Evolutionary conservation across 371 early-diverging fungal species (phyloP).

Genomic region (Apophysomyces variabilis): DNA sequence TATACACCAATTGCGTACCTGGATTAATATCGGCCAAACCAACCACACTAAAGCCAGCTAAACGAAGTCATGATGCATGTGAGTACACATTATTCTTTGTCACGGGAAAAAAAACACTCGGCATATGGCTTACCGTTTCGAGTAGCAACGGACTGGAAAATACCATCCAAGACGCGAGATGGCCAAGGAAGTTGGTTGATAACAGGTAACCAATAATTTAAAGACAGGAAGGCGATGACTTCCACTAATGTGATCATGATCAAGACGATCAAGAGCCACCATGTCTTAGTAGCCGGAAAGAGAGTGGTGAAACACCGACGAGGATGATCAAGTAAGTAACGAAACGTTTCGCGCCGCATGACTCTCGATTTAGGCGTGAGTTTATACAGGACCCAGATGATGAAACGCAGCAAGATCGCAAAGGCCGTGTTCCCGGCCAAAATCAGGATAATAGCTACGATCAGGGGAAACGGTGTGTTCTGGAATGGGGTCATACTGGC

Average conservation of each 20-base stretch:
- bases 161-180: slow-evolving; percentile 36
- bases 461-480: slow-evolving; percentile 30
- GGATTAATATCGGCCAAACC: slow-evolving; percentile 37
- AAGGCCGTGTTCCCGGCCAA: slow-evolving; percentile 50
- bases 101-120: not conserved
- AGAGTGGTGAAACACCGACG: slow-evolving; percentile 50
- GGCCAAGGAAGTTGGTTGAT: slow-evolving; percentile 33
- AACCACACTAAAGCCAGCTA: slow-evolving; percentile 38
- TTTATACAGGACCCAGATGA: slow-evolving; percentile 41
- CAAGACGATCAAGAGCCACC: slow-evolving; percentile 43
- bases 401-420: slow-evolving; percentile 37
- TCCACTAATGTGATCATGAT: slow-evolving; percentile 38
- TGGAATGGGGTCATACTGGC: slow-evolving; percentile 47
- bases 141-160: slow-evolving; percentile 48
- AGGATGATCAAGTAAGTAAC: slow-evolving; percentile 47
- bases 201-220: slow-evolving; percentile 47
- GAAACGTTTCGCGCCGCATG: slow-evolving; percentile 40
- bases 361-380: slow-evolving; percentile 34
- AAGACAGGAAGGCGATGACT: slow-evolving; percentile 33
- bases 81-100: not conserved
- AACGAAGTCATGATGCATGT: not conserved
- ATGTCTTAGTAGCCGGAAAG: slow-evolving; percentile 45
- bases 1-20: slow-evolving; percentile 33
- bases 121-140: slow-evolving; percentile 38
- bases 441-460: slow-evolving; percentile 32